Conservation (phyloP, 1,284 basidiomycete species). For the Tilletia horrida region DNA sequence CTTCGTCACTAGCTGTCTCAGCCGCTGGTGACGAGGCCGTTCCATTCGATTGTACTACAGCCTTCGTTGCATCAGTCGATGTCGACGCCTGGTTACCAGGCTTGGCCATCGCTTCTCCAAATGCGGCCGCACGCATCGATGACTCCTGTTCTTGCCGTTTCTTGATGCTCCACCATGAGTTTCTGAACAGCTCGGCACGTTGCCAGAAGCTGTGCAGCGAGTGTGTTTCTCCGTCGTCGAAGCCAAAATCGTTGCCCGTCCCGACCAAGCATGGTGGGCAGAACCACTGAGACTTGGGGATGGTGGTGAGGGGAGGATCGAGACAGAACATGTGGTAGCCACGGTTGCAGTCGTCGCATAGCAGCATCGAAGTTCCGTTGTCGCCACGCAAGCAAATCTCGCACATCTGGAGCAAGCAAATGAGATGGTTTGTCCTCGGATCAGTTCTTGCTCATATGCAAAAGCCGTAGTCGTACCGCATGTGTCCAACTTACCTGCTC, state of each 20-base stretch:
- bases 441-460: not conserved
- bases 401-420: slow-evolving; percentile 36
- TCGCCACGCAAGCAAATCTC: slow-evolving; percentile 71
- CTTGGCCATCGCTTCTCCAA: not conserved
- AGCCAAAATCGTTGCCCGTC: slow-evolving; percentile 96
- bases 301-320: slow-evolving; percentile 75
- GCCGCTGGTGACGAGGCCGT: too few species aligned
- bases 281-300: slow-evolving; percentile 93
- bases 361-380: slow-evolving; percentile 80
- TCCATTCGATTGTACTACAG: too few species aligned
- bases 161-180: slow-evolving; percentile 65
- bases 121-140: slow-evolving; percentile 8
- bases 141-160: slow-evolving; percentile 9
- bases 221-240: slow-evolving; percentile 97
- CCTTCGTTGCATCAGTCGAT: too few species aligned
- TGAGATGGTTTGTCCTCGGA: not conserved
- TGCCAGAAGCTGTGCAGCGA: slow-evolving; percentile 86
- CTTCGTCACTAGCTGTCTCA: too few species aligned
- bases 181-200: slow-evolving; percentile 79
- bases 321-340: slow-evolving; percentile 94
- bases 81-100: too few species aligned
- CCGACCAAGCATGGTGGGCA: slow-evolving; percentile 88
- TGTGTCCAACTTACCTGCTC: slow-evolving; percentile 19
- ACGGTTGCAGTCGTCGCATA: slow-evolving; percentile 95
- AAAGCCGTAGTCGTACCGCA: not conserved